Conservation (phyloP, 1,284 basidiomycete species). For the Ceratobasidium sp. region DNA sequence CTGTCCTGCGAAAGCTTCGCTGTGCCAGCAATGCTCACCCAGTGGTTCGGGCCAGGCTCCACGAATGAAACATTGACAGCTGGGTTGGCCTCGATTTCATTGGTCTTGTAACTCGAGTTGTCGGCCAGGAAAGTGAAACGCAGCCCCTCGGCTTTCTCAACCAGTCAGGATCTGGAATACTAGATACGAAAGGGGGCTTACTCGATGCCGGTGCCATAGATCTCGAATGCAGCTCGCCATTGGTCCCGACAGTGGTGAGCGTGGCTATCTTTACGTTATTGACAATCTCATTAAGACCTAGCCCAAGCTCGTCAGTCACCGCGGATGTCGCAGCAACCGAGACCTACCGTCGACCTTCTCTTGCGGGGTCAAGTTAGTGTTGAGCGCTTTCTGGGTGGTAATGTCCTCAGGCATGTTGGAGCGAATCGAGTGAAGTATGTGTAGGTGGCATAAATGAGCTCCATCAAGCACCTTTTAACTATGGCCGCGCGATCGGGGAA, state of each 20-base stretch:
- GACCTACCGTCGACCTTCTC: constrained; percentile 72
- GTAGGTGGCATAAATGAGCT: neutral
- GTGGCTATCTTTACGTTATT: constrained; percentile 76
- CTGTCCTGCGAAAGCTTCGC: constrained; percentile 76
- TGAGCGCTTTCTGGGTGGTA: constrained; percentile 68
- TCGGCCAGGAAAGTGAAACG: constrained; percentile 81
- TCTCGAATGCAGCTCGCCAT: constrained; percentile 83
- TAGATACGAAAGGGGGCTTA: constrained; percentile 57
- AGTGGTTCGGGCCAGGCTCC: constrained; percentile 78
- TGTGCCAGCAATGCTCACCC: constrained; percentile 86
- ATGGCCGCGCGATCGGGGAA: neutral
- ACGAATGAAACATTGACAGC: constrained; percentile 86
- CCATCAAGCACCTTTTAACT: neutral
- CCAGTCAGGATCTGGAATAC: neutral
- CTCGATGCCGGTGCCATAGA: constrained; percentile 81
- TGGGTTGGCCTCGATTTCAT: constrained; percentile 79
- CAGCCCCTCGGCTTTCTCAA: constrained; percentile 51
- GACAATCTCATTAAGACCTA: constrained; percentile 72
- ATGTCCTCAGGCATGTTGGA: constrained; percentile 66
- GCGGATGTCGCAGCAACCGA: no score
- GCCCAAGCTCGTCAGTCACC: no score
- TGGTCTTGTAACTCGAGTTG: constrained; percentile 77
- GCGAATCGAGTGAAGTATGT: neutral
- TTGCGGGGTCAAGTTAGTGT: constrained; percentile 66
- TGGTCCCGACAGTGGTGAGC: constrained; percentile 80